Evolutionary conservation across 345 rosid species (phyloP).

Genomic region (Syzygium oleosum): DNA sequence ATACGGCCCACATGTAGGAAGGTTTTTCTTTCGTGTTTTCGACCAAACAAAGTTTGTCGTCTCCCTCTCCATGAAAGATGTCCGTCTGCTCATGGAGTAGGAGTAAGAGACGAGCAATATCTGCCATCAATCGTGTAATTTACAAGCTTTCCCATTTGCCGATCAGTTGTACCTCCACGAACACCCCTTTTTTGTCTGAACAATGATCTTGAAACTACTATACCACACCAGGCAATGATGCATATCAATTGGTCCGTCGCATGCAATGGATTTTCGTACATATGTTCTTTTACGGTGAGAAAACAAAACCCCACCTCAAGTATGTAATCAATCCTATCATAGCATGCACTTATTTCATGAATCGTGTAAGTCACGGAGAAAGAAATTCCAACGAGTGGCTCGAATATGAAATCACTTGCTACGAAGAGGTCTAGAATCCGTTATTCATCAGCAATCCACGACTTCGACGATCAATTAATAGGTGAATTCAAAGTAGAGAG

Average conservation of each 20-base stretch:
- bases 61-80: neutral
- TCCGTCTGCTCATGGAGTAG: neutral
- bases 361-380: accelerated
- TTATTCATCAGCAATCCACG: neutral
- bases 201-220: neutral
- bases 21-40: neutral
- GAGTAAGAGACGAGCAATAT: neutral
- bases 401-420: neutral
- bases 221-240: neutral
- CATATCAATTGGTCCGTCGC: neutral
- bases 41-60: neutral
- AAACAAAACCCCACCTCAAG: neutral
- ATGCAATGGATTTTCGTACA: neutral
- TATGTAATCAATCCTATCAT: neutral
- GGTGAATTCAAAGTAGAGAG: neutral
- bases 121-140: neutral
- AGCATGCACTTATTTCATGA: neutral
- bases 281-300: neutral
- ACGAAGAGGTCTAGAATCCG: neutral
- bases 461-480: neutral
- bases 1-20: neutral
- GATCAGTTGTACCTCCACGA: neutral
- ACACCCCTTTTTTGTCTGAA: neutral
- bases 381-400: neutral
- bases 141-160: neutral